phyloP scores from a whole-genome alignment of 1,284 basidiomycete species.

The Neonothopanus nambi region DNA sequence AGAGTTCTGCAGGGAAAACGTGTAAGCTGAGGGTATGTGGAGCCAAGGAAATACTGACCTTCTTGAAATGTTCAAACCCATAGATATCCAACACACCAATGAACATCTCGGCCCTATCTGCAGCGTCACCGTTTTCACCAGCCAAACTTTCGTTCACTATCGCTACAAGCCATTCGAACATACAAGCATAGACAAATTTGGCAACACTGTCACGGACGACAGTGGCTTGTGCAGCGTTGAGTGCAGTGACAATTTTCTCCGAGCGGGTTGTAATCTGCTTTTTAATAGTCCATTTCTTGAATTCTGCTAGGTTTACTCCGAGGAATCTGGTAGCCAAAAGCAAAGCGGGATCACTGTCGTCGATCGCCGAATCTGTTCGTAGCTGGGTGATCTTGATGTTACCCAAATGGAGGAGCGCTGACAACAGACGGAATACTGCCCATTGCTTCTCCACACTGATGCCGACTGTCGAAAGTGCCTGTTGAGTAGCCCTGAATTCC shows the following conservation, averaged over 20 bases:
- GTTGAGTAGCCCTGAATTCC: slow-evolving; percentile 93
- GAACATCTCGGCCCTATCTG: slow-evolving; percentile 90
- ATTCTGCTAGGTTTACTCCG: slow-evolving; percentile 89
- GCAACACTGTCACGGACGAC: slow-evolving; percentile 96
- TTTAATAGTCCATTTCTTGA: slow-evolving; percentile 99
- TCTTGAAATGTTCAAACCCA: slow-evolving; percentile 96
- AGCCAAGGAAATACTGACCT: slow-evolving; percentile 44
- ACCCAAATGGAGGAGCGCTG: slow-evolving; percentile 93
- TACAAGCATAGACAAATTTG: slow-evolving; percentile 97
- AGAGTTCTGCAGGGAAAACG: slow-evolving; percentile 67
- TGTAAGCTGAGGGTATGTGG: slow-evolving; percentile 12
- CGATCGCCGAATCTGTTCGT: slow-evolving; percentile 83
- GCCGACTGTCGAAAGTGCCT: slow-evolving; percentile 94
- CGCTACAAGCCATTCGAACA: slow-evolving; percentile 98
- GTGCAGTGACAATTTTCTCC: slow-evolving; percentile 91
- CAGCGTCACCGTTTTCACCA: slow-evolving; percentile 86
- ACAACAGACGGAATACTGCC: slow-evolving; percentile 95
- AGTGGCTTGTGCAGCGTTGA: slow-evolving; percentile 89
- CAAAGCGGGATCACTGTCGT: slow-evolving; percentile 85
- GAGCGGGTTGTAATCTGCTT: slow-evolving; percentile 94
- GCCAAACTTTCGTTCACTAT: slow-evolving; percentile 96
- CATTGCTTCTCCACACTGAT: slow-evolving; percentile 97
- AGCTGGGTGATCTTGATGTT: slow-evolving; percentile 89
- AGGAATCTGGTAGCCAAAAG: slow-evolving; percentile 85
- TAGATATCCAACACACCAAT: slow-evolving; percentile 98